Conservation (phyloP, 352 stramenopile species). For the Phytopythium oedochilum region DNA sequence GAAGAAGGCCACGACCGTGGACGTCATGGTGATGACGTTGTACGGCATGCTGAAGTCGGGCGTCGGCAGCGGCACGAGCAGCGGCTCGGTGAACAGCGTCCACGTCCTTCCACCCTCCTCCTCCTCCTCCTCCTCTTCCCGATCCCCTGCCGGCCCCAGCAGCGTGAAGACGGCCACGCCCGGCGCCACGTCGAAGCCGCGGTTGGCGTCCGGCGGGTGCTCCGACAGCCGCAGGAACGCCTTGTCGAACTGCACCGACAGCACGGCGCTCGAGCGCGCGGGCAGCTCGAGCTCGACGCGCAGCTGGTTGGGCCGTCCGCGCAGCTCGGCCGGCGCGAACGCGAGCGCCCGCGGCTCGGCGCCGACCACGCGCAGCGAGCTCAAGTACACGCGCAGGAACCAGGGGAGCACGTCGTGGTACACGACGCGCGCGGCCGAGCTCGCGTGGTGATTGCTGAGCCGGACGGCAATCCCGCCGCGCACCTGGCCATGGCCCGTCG, state of each 20-base stretch:
- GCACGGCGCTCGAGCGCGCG: slow-evolving; percentile 42
- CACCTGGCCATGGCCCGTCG: slow-evolving; percentile 74
- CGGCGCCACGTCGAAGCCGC: slow-evolving; percentile 77
- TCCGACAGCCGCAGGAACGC: slow-evolving; percentile 76
- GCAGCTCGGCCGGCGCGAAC: slow-evolving; percentile 60
- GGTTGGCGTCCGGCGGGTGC: slow-evolving; percentile 83
- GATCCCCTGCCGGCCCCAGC: slow-evolving; percentile 1
- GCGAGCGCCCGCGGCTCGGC: slow-evolving; percentile 24
- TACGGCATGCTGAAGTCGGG: slow-evolving; percentile 91
- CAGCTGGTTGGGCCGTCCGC: slow-evolving; percentile 52
- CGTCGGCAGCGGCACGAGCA: slow-evolving; percentile 77
- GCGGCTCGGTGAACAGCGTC: slow-evolving; percentile 70
- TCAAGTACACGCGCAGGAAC: slow-evolving; percentile 78
- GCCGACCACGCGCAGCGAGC: slow-evolving; percentile 39
- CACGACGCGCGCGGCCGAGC: slow-evolving; percentile 43
- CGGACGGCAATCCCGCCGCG: slow-evolving; percentile 65
- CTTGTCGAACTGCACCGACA: slow-evolving; percentile 80
- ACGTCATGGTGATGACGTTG: slow-evolving; percentile 90
- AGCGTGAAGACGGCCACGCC: slow-evolving; percentile 46
- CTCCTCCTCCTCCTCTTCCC: slow-evolving; percentile 7
- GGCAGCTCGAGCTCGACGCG: slow-evolving; percentile 45
- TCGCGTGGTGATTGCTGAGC: slow-evolving; percentile 49
- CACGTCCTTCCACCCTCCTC: not conserved
- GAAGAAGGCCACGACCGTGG: slow-evolving; percentile 85
- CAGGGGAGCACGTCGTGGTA: slow-evolving; percentile 81